Evolutionary conservation across 495 filamentous ascomycete genomes (phyloP), one percentile per base, ranked within the genome.

Genomic region (Talaromyces trachyspermus): DNA sequence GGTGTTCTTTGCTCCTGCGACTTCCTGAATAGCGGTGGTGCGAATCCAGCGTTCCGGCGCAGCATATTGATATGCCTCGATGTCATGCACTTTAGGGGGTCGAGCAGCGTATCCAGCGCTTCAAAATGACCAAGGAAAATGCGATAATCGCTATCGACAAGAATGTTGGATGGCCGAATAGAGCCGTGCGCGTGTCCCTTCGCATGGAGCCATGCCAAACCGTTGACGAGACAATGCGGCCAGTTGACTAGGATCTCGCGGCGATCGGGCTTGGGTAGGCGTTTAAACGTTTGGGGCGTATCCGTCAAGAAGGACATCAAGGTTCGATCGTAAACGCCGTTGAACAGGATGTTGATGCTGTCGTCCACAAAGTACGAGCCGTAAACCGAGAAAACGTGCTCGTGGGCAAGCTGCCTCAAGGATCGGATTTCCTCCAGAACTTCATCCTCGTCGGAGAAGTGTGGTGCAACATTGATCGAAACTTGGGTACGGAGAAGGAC

Each of bases 11-110:
- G 60, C 41, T 7, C 54, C 51, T 9, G 52, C 57, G 2, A 52
- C 57, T 43, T 63, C 60, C 24, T 71, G 66, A 2, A 70, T 52
- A 35, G 54, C 59, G 2, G 61, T 46, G 7, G 64, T 65, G 29
- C 70, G 73, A 9, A 66, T 54, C 78, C 84, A 86, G 44, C 83
- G 76, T 57, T 97, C 91, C 3, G 91, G 90, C 2, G 91, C 81
- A 1, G 84, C 83, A 55, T 95, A 92, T 51, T 94, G 84, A 66
- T 95, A 95, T 26, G 76, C 74, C 57, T 97, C 91, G 26, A 83
- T 81, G 51, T 90, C 87, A 46, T 80, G 63, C 26, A 75, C 56
- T 64, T 77, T 62, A 38, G 66, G 58, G 71, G 59, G 52, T 75
- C 53, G 50, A 71, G 62, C 68, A 80, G 57, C 23, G 78, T 67